Evolutionary conservation across 257 asterid species (phyloP).

Genomic region (Avicennia marina): DNA sequence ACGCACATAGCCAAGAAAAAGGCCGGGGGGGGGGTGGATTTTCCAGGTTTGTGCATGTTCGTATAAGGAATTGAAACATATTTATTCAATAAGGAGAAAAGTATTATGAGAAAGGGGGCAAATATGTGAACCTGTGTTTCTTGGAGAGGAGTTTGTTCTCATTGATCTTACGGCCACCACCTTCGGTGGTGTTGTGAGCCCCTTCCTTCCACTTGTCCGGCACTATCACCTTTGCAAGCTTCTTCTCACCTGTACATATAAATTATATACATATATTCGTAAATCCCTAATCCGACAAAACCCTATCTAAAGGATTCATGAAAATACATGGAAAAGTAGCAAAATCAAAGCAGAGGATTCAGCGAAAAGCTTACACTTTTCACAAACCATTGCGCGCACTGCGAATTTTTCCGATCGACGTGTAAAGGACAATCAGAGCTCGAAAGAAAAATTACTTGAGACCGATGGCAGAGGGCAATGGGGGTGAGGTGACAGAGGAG

Average conservation of each 20-base stretch:
- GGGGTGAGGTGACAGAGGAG: too few species aligned
- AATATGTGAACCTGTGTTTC: constrained; percentile 49
- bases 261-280: too few species aligned
- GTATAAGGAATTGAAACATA: too few species aligned
- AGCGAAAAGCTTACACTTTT: constrained; percentile 52
- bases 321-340: background rate
- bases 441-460: background rate
- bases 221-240: constrained; percentile 83
- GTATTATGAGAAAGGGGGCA: background rate
- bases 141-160: constrained; percentile 96
- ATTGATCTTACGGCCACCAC: constrained; percentile 95
- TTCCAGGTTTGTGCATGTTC: too few species aligned
- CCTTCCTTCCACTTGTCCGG: constrained; percentile 99
- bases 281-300: too few species aligned
- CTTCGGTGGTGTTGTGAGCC: constrained; percentile 79
- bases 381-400: constrained; percentile 67
- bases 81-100: too few species aligned
- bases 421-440: constrained; percentile 4
- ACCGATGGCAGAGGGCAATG: too few species aligned
- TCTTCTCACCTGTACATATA: constrained; percentile 69
- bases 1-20: too few species aligned
- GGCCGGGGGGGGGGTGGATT: too few species aligned
- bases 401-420: constrained; percentile 5
- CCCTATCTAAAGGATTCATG: too few species aligned
- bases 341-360: background rate